Evolutionary conservation across 2,329 filamentous ascomycete species (phyloP).

Genomic region (Shiraia bambusicola): DNA sequence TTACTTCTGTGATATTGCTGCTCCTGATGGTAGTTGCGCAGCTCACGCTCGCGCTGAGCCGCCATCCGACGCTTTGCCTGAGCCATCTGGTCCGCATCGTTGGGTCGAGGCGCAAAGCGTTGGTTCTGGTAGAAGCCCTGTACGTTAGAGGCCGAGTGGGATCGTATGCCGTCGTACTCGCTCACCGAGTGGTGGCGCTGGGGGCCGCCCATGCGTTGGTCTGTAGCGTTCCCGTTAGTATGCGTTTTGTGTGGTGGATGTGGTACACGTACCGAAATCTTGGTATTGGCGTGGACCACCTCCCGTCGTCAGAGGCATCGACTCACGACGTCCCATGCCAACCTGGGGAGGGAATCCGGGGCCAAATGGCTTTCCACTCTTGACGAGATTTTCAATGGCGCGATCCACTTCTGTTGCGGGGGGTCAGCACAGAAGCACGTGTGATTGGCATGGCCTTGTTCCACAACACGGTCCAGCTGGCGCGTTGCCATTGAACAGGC

Average conservation of each 20-base stretch:
- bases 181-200: constrained; percentile 81
- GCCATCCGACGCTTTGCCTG: constrained; percentile 99
- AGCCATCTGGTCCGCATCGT: constrained; percentile 96
- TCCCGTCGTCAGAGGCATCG: constrained; percentile 65
- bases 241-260: not conserved
- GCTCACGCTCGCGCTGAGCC: constrained; percentile 96
- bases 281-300: constrained; percentile 54
- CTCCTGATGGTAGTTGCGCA: constrained; percentile 99
- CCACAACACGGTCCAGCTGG: constrained; percentile 3
- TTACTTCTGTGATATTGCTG: constrained; percentile 99
- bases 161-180: constrained; percentile 77
- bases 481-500: not conserved
- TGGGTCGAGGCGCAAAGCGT: constrained; percentile 83
- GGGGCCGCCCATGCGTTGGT: constrained; percentile 67
- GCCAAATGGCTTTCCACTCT: constrained; percentile 90
- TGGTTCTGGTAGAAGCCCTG: constrained; percentile 95
- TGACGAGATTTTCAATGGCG: constrained; percentile 91
- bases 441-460: not conserved
- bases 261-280: constrained; percentile 57
- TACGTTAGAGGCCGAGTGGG: constrained; percentile 73
- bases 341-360: constrained; percentile 29
- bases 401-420: constrained; percentile 79
- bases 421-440: constrained; percentile 14
- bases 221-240: constrained; percentile 40
- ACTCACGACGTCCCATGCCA: constrained; percentile 74